Evolutionary conservation across 768 basidiomycete genomes (phyloP).

Genomic region (Termitomyces titanicus): DNA sequence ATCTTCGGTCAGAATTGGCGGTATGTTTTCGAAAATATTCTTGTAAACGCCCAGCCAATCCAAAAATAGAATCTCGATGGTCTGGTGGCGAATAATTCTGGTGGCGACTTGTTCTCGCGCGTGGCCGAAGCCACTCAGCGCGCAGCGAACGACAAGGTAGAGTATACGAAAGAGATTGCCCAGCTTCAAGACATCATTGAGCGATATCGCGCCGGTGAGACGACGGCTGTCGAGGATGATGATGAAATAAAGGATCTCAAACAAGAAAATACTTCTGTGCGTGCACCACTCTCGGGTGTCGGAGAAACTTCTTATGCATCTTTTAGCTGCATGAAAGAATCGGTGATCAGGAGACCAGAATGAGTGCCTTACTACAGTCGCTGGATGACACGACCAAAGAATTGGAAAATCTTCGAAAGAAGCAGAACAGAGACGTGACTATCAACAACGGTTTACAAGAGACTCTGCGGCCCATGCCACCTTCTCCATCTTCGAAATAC

Average conservation of each 20-base stretch:
- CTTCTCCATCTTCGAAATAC: constrained; percentile 43
- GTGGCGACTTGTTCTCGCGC: constrained; percentile 41
- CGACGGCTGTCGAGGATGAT: constrained; percentile 12
- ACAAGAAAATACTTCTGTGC: constrained; percentile 19
- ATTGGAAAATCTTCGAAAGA: constrained; percentile 56
- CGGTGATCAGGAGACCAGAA: constrained; percentile 23
- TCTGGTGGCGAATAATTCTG: constrained; percentile 39
- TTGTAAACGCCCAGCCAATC: background rate
- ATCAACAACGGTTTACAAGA: constrained; percentile 38
- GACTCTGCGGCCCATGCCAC: constrained; percentile 11
- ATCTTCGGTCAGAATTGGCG: constrained; percentile 64
- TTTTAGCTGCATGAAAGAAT: constrained; percentile 26
- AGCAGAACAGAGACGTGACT: constrained; percentile 52
- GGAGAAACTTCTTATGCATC: background rate
- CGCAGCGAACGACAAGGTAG: constrained; percentile 46
- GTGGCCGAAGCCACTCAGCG: constrained; percentile 44
- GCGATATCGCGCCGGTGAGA: constrained; percentile 28
- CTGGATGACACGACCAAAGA: constrained; percentile 39
- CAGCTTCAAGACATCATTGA: constrained; percentile 48
- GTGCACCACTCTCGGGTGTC: background rate
- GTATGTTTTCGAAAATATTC: constrained; percentile 42
- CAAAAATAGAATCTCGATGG: constrained; percentile 60
- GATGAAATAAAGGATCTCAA: constrained; percentile 8
- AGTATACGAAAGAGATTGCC: constrained; percentile 52
- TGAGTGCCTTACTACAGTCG: constrained; percentile 25